Evolutionary conservation across 305 asterid species (phyloP), one percentile per base, ranked within the genome.

Genomic region (Rubia peregrina): DNA sequence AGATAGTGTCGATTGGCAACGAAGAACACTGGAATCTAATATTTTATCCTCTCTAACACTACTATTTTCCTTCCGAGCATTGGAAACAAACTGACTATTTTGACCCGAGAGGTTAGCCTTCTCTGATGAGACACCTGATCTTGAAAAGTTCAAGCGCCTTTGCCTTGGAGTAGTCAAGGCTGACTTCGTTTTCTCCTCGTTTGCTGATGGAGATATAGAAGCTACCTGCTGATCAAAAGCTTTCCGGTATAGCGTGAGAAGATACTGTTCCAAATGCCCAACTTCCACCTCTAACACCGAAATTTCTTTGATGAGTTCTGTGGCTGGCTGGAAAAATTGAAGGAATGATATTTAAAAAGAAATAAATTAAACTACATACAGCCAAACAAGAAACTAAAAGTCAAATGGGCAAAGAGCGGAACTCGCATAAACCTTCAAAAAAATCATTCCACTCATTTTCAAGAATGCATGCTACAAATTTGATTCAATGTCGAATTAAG

Each of bases 211-310:
- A 71, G 91, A 85, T 44, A 82, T 11, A 42, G 87, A 77, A 53
- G 90, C 65, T 67, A 71, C 57, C 72, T 87, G 97, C 75, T 86
- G 92, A 80, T 90, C 97, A 72, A 95, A 95, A 48, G 99, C 98
- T 82, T 90, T 89, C 69, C 99, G 74, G 82, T 95, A 92, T 60
- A 90, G 80, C 11, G 92, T 84, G 61, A 95, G 97, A 75, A 95
- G 99, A 80, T 95, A 88, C 60, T 95, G 98, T 74, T 95, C 99
- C 86, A 95, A 86, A 79, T 90, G 96, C 68, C 89, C 90, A 30
- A 95, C 98, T 87, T 95, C 96, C 75, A 88, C 78, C 83, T 95
- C 99, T 77, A 95, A 75, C 19, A 90, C 83, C 22, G 99, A 83
- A 66, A 95, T 95, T 73, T 95, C 99, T 85, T 81, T 85, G n/a